A percentile compares a stretch with the other conserved stretches of the same genome.
Evolutionary conservation across 192 early-diverging fungal genomes (phyloP).

Genomic region (Globomyces pollinis-pini): DNA sequence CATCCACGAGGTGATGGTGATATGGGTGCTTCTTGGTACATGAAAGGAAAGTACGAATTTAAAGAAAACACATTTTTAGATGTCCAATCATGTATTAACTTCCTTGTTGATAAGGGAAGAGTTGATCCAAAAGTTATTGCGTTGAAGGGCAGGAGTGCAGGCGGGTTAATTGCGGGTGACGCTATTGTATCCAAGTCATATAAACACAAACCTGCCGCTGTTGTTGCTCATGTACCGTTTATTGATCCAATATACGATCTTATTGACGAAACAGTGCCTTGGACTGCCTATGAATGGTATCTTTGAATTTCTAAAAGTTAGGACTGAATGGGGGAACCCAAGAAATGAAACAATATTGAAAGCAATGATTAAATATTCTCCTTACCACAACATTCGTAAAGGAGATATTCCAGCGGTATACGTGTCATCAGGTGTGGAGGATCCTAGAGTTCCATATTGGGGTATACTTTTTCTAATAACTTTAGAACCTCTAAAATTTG

Average conservation of each 20-base stretch:
- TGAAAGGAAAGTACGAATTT: slow-evolving; percentile 22
- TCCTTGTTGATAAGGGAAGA: slow-evolving; percentile 9
- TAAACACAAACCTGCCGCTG: slow-evolving; percentile 13
- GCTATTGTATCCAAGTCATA: slow-evolving; percentile 11
- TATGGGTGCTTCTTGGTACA: slow-evolving; percentile 30
- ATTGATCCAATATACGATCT: slow-evolving; percentile 38
- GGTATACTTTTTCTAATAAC: too few relatives aligned
- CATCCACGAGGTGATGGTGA: slow-evolving; percentile 43
- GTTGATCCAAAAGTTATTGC: slow-evolving; percentile 12
- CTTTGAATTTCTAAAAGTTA: background rate
- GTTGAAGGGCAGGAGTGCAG: slow-evolving; percentile 32
- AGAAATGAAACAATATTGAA: slow-evolving; percentile 17
- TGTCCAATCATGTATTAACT: slow-evolving; percentile 21
- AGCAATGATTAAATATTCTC: slow-evolving; percentile 35
- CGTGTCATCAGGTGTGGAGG: slow-evolving; percentile 60
- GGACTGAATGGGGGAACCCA: slow-evolving; percentile 40
- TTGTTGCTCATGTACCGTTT: slow-evolving; percentile 39
- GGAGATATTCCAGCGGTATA: slow-evolving; percentile 8
- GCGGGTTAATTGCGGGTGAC: slow-evolving; percentile 32
- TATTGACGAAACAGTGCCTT: slow-evolving; percentile 28
- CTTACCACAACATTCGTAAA: slow-evolving; percentile 23
- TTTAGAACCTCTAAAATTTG: slow-evolving; percentile 85
- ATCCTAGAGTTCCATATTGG: slow-evolving; percentile 72
- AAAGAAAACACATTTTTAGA: slow-evolving; percentile 32
- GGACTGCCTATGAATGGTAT: slow-evolving; percentile 35